These are phyloP conservation scores for Colletotrichum paranaense DNA, from an alignment of 2,329 filamentous ascomycete genomes.

Conservation along the genomic window DNA sequence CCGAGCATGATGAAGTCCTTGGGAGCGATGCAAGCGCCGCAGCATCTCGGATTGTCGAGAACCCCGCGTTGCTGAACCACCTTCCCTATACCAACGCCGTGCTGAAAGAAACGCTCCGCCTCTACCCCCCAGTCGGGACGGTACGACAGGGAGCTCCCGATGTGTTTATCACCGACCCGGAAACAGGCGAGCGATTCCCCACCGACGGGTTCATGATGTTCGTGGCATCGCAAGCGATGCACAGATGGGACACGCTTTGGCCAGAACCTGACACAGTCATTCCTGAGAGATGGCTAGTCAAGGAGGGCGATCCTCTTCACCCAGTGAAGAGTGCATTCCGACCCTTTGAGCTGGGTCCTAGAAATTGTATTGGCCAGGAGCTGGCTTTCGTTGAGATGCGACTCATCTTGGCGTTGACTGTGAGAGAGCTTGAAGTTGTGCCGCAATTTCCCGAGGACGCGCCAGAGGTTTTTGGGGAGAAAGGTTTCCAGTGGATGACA, in stretches of 20 bases:
- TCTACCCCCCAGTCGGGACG: constrained; percentile 60
- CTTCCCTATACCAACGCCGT: constrained; percentile 63
- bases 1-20: constrained; percentile 54
- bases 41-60: constrained; percentile 50
- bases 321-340: constrained; percentile 59
- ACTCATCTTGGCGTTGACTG: constrained; percentile 59
- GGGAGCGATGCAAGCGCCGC: constrained; percentile 52
- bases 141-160: constrained; percentile 48
- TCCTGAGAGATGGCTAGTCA: constrained; percentile 54
- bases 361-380: constrained; percentile 67
- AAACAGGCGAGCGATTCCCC: constrained; percentile 53
- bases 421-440: constrained; percentile 61
- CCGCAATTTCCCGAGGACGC: constrained; percentile 49
- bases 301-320: constrained; percentile 46
- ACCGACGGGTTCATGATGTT: constrained; percentile 49
- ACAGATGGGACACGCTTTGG: constrained; percentile 50
- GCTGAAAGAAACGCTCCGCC: constrained; percentile 63
- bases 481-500: constrained; percentile 41
- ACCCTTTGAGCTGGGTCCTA: constrained; percentile 64
- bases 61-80: constrained; percentile 59
- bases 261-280: constrained; percentile 50
- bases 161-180: constrained; percentile 52
- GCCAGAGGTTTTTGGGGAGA: constrained; percentile 45
- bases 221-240: constrained; percentile 40
- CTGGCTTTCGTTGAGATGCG: constrained; percentile 65